Conservation (phyloP, 2,329 filamentous ascomycete genomes). For the Claviceps digitariae region DNA sequence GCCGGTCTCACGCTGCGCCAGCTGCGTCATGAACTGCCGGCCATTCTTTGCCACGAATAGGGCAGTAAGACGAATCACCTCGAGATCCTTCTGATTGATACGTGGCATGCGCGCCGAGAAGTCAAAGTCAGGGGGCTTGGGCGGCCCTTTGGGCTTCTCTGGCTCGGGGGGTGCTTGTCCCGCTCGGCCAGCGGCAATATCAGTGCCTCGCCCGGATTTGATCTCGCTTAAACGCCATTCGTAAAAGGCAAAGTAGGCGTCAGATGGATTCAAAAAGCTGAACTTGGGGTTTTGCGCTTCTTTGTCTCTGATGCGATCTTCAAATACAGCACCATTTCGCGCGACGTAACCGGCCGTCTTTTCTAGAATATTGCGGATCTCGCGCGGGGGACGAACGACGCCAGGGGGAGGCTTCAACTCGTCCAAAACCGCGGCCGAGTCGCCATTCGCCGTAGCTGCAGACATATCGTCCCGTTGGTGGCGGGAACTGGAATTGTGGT, state of each 20-base stretch:
- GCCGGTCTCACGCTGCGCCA: constrained; percentile 76
- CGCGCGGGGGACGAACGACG: constrained; percentile 77
- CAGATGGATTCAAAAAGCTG: constrained; percentile 65
- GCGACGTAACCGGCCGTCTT: constrained; percentile 91
- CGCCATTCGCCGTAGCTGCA: constrained; percentile 33
- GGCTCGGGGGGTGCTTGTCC: constrained; percentile 43
- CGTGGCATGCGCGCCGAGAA: constrained; percentile 96
- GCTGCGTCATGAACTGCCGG: constrained; percentile 75
- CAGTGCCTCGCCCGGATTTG: constrained; percentile 67
- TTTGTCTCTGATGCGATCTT: constrained; percentile 76
- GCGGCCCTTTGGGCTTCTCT: constrained; percentile 64
- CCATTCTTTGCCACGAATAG: constrained; percentile 89
- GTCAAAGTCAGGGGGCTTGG: constrained; percentile 72
- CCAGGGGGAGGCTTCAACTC: constrained; percentile 68
- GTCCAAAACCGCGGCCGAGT: constrained; percentile 41
- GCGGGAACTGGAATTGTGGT: constrained; percentile 4
- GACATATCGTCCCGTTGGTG: constrained; percentile 13
- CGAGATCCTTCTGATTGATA: constrained; percentile 87
- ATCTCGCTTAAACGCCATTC: constrained; percentile 83
- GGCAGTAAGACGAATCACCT: constrained; percentile 62
- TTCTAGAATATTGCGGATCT: constrained; percentile 74
- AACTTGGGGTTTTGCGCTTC: constrained; percentile 80
- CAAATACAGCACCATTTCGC: constrained; percentile 53
- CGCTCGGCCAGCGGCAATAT: constrained; percentile 60
- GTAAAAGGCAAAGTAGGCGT: constrained; percentile 82